A percentile compares a stretch with the other conserved stretches of the same genome.
phyloP scores from a whole-genome alignment of 2,329 filamentous ascomycete genomes.

The Cladophialophora yegresii region DNA sequence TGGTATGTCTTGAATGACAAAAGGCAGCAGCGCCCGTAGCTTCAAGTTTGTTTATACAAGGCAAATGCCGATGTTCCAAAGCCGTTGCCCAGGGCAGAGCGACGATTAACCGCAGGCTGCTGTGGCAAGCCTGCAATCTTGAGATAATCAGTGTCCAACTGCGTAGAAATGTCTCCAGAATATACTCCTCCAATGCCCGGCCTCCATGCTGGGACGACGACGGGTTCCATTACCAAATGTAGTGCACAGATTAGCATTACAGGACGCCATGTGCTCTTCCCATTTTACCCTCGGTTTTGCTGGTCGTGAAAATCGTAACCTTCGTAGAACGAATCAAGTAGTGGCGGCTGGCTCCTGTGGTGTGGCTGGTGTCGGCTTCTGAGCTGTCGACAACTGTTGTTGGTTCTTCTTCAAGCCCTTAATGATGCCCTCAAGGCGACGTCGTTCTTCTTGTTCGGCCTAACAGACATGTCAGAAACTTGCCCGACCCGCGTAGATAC shows the following conservation, averaged over 20 bases:
- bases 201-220: conserved; percentile 13
- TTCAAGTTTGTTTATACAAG: neutral
- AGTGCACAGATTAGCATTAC: conserved; percentile 13
- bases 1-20: neutral
- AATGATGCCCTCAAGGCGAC: conserved; percentile 65
- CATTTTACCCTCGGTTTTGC: neutral
- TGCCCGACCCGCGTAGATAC: conserved; percentile 1
- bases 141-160: conserved; percentile 11
- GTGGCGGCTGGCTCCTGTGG: conserved; percentile 4
- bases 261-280: neutral
- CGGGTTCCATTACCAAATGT: conserved; percentile 9
- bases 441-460: conserved; percentile 71
- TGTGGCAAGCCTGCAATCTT: neutral
- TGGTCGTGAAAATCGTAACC: conserved; percentile 7
- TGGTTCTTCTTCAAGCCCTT: conserved; percentile 53
- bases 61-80: neutral
- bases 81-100: neutral
- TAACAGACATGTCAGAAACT: conserved; percentile 41
- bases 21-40: neutral
- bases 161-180: conserved; percentile 6
- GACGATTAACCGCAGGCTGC: neutral
- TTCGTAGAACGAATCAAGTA: conserved; percentile 19
- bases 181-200: conserved; percentile 10
- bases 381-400: conserved; percentile 18
- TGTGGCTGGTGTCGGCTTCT: conserved; percentile 13